Base-by-base conservation (phyloP, 345 rosid species). In the Stellera chamaejasme region DNA sequence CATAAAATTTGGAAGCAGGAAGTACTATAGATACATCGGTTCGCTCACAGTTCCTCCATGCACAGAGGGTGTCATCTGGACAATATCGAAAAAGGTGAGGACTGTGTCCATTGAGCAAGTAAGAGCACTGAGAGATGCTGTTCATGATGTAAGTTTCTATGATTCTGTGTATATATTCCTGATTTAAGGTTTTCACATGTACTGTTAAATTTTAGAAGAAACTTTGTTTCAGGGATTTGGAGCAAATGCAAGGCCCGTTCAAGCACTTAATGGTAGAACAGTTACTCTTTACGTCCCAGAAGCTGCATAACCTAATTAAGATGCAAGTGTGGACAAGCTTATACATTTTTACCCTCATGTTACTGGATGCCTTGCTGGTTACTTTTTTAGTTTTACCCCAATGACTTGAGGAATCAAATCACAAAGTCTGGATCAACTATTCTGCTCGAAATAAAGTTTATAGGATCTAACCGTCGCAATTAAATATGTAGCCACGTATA, bases 31-130 rank as follows among this genome's bases (percentile, higher is more conserved):
- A 78, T 85, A 85, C 48, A 56, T 72, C 2, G 96, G 94, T 10
- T 85, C 91, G 15, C 77, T 85, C n/a, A 79, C 94, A 3, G 47
- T 41, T 67, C 88, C 96, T 69, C 90, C 91, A 1, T 85, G 96
- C 69, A 82, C 80, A 0, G 86, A 88, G 72, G 94, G 90, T 6
- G 80, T 82, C 45, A 44, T 81, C 54, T 88, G 96, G 96, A 88
- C 87, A 8, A 45, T 85, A 15, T 55, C 67, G 15, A 64, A 70
- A 43, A 74, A 59, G 86, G 87, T 79, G 66, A 79, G 76, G 59
- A 82, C 97, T 43, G 78, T 78, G 19, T 79, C 96, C 27, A 67
- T 60, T 72, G 82, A 82, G 68, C 90, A 87, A 70, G 69, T 81
- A 43, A 47, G 16, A 42, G 79, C 75, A 42, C 47, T 87, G 13